phyloP scores from a whole-genome alignment of 2,329 filamentous ascomycete species.

The Ophiostoma novo-ulmi region DNA sequence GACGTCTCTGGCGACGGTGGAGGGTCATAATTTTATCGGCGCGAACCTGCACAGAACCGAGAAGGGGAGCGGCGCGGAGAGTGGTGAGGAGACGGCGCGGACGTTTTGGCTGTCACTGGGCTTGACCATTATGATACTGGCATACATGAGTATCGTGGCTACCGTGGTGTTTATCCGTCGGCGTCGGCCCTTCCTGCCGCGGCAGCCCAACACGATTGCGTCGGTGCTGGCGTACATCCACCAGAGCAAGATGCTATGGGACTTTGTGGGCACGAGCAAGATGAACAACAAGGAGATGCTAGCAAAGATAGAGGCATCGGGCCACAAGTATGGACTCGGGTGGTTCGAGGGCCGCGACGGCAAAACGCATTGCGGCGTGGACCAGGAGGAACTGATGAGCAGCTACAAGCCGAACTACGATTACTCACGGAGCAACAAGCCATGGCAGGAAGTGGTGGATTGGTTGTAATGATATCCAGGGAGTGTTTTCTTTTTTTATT shows the following conservation, averaged over 20 bases:
- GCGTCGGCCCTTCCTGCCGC: slow-evolving; percentile 65
- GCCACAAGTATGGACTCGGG: slow-evolving; percentile 61
- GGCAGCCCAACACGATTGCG: slow-evolving; percentile 73
- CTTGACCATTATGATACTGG: slow-evolving; percentile 58
- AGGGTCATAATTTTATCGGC: slow-evolving; percentile 52
- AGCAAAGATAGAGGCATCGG: slow-evolving; percentile 47
- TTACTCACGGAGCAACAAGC: slow-evolving; percentile 45
- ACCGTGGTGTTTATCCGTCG: slow-evolving; percentile 56
- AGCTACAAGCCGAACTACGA: slow-evolving; percentile 60
- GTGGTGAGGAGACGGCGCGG: slow-evolving; percentile 54
- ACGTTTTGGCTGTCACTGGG: slow-evolving; percentile 64
- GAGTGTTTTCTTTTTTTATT: background rate
- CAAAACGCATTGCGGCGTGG: slow-evolving; percentile 68
- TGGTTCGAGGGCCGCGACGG: slow-evolving; percentile 73
- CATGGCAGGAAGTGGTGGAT: slow-evolving; percentile 42
- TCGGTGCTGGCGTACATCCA: slow-evolving; percentile 72
- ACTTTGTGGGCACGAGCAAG: slow-evolving; percentile 66
- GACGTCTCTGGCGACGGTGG: slow-evolving; percentile 59
- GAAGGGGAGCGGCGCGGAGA: slow-evolving; percentile 40
- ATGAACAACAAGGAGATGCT: slow-evolving; percentile 58
- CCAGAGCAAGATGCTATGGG: slow-evolving; percentile 72
- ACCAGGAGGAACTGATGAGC: slow-evolving; percentile 65
- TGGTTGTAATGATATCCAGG: slow-evolving; percentile 33
- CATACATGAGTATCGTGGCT: slow-evolving; percentile 58
- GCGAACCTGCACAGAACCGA: slow-evolving; percentile 24